Conservation (phyloP, 225 moss, liverwort and hornwort species). For the Straminergon stramineum region DNA sequence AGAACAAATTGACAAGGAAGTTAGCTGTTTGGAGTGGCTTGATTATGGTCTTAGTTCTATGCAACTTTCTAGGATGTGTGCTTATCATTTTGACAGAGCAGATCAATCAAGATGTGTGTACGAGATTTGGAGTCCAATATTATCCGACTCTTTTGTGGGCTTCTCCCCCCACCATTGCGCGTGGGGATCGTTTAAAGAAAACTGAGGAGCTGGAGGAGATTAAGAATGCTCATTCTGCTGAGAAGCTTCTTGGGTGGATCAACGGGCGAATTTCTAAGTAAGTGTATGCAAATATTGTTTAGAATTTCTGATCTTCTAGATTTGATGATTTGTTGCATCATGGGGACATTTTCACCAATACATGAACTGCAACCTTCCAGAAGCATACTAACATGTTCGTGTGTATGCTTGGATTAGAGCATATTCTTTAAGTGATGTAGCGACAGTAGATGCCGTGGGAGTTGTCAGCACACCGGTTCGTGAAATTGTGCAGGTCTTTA, state of each 20-base stretch:
- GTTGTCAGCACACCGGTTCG: conserved; percentile 9
- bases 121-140: conserved; percentile 48
- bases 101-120: conserved; percentile 64
- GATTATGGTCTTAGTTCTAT: not conserved
- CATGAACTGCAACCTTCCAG: not conserved
- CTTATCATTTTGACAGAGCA: conserved; percentile 44
- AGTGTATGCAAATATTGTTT: not conserved
- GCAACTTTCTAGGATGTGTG: not conserved
- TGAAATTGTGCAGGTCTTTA: conserved; percentile 28
- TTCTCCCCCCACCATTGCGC: conserved; percentile 50
- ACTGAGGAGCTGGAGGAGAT: conserved; percentile 42
- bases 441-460: not conserved
- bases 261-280: conserved; percentile 63
- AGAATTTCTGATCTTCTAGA: not conserved
- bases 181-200: conserved; percentile 45
- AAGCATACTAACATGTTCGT: not conserved
- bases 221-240: conserved; percentile 26
- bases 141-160: conserved; percentile 84
- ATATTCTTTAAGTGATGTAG: conserved; percentile 29
- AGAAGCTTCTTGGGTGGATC: conserved; percentile 71
- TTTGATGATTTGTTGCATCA: not conserved
- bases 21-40: not conserved
- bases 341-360: not conserved
- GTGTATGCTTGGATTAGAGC: conserved; percentile 1
- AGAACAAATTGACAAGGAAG: not conserved